A percentile compares a stretch with the other conserved stretches of the same genome.
Evolutionary conservation across 495 filamentous ascomycete genomes (phyloP).

Genomic region (Penicillium daleae): DNA sequence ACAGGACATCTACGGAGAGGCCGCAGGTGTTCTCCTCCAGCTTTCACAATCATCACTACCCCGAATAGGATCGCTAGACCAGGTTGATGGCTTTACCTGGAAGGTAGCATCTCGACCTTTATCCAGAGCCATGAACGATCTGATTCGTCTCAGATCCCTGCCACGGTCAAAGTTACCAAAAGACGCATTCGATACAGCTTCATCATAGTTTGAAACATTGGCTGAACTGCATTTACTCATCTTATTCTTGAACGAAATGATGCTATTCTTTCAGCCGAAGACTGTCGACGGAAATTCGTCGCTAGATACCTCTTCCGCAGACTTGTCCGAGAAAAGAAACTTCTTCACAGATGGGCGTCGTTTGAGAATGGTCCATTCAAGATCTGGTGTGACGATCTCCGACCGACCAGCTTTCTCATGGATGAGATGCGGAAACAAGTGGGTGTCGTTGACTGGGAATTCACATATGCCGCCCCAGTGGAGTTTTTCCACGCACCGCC

Average conservation of each 20-base stretch:
- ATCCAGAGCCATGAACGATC: constrained; percentile 17
- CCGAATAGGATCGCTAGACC: constrained; percentile 13
- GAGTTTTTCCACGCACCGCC: constrained; percentile 7
- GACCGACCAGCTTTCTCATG: neutral
- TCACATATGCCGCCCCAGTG: constrained; percentile 3
- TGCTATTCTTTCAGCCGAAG: constrained; percentile 15
- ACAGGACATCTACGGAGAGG: constrained; percentile 11
- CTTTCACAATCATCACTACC: constrained; percentile 11
- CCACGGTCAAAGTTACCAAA: constrained; percentile 14
- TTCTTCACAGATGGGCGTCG: neutral
- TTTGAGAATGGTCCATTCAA: constrained; percentile 1
- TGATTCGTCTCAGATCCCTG: constrained; percentile 12
- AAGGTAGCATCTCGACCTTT: constrained; percentile 14
- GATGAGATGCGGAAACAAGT: neutral
- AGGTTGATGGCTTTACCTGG: constrained; percentile 6
- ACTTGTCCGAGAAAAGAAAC: neutral
- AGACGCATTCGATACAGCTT: constrained; percentile 3
- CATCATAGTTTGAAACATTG: constrained; percentile 18
- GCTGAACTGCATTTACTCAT: constrained; percentile 15
- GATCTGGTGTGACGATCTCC: constrained; percentile 7
- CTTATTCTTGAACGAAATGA: constrained; percentile 12
- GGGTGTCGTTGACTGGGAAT: no score
- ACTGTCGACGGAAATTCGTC: constrained; percentile 2
- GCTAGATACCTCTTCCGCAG: constrained; percentile 1
- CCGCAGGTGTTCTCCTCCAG: constrained; percentile 10